Evolutionary conservation across 2,329 filamentous ascomycete species (phyloP).

Genomic region (Claviceps sp.): DNA sequence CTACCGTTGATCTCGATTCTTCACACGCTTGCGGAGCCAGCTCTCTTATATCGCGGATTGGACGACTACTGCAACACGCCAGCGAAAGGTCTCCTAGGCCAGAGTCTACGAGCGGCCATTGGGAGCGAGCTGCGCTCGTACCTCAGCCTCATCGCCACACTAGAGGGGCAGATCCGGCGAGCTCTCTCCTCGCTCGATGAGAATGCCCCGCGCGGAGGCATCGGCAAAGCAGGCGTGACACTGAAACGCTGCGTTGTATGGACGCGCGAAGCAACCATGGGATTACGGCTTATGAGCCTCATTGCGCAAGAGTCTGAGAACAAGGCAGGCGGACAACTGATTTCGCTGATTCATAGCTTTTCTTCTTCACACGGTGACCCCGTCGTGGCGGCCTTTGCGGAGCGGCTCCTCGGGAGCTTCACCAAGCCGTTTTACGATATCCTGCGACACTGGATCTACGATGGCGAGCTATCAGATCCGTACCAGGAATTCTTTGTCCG

Average conservation of each 20-base stretch:
- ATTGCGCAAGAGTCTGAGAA: constrained; percentile 85
- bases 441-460: constrained; percentile 92
- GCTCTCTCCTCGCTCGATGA: constrained; percentile 65
- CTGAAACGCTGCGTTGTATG: constrained; percentile 92
- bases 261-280: constrained; percentile 96
- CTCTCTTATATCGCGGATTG: constrained; percentile 74
- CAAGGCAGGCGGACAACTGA: constrained; percentile 76
- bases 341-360: constrained; percentile 86
- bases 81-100: constrained; percentile 73
- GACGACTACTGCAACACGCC: constrained; percentile 70
- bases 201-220: constrained; percentile 49
- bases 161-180: constrained; percentile 82
- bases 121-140: constrained; percentile 78
- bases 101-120: constrained; percentile 82
- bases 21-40: constrained; percentile 83
- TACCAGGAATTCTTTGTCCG: constrained; percentile 92
- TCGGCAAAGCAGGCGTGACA: constrained; percentile 81
- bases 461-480: constrained; percentile 93
- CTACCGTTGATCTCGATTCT: constrained; percentile 75
- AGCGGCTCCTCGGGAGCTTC: constrained; percentile 72
- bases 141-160: constrained; percentile 74
- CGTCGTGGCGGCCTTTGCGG: constrained; percentile 84
- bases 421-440: constrained; percentile 96
- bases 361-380: constrained; percentile 91
- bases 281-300: constrained; percentile 78